phyloP scores from a whole-genome alignment of 441 rosid genomes.

The Breynia disticha region DNA sequence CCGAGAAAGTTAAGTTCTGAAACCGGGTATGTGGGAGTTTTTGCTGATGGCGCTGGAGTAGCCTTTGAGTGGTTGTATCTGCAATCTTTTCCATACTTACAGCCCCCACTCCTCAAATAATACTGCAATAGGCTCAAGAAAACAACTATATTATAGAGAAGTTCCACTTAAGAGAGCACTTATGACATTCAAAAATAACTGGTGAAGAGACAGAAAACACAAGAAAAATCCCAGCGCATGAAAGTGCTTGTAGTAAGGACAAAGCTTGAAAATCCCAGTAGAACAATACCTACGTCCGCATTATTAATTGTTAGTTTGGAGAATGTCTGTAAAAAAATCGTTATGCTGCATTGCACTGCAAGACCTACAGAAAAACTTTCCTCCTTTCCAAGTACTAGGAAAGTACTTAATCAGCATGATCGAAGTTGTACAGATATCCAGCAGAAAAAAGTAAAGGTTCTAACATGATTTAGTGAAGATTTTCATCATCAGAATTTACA shows the following conservation, averaged over 20 bases:
- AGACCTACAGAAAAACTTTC: background rate
- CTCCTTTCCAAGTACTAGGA: background rate
- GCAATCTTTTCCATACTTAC: conserved; percentile 88
- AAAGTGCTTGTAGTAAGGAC: too few species aligned
- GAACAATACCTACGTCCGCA: background rate
- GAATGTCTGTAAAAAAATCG: background rate
- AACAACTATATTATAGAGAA: background rate
- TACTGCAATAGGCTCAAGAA: conserved; percentile 50
- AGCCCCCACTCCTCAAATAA: conserved; percentile 83
- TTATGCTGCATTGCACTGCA: background rate
- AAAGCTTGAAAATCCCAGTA: conserved; percentile 2
- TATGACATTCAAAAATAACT: too few species aligned
- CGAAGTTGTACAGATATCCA: too few species aligned
- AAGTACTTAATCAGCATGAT: too few species aligned
- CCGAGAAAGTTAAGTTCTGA: conserved; percentile 80
- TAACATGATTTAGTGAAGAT: too few species aligned
- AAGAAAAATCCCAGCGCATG: background rate
- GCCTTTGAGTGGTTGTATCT: conserved; percentile 63
- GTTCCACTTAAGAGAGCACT: too few species aligned
- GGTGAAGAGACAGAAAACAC: too few species aligned
- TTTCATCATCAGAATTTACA: too few species aligned
- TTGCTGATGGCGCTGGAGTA: conserved; percentile 23
- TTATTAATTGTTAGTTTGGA: too few species aligned
- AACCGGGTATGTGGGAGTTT: conserved; percentile 22
- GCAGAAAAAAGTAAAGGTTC: too few species aligned